Base-by-base conservation (phyloP, 2,329 filamentous ascomycete genomes). In the Colletotrichum viniferum region DNA sequence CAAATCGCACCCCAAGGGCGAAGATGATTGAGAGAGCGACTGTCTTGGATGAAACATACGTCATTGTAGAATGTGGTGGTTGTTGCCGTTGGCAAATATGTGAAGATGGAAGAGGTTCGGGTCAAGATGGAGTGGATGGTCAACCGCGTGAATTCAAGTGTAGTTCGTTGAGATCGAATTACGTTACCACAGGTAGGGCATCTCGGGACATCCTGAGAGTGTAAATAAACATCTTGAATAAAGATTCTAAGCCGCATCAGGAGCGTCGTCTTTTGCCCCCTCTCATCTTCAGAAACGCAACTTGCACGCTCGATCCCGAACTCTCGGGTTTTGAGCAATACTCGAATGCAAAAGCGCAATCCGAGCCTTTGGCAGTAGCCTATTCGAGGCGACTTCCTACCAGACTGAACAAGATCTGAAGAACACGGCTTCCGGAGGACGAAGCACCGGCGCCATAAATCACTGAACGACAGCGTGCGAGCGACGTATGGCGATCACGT, bases 21-120 rank as follows among this genome's bases (percentile, higher is more conserved):
- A 48, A 2, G 18, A n/a, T 21, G 18, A 21, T n/a, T 48, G 38
- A 48, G 18, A 12, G 38, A 18, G 18, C 5, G 1, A 48, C 18
- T 21, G 38, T n/a, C 38, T 48, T 7, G 18, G 38, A n/a, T 48
- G 2, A 0, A n/a, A 9, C 2, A 2, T 9, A 48, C 9, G 18
- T 0, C 18, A 21, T 0, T 12, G 1, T 7, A 1, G 38, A 18
- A 18, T n/a, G 0, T n/a, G 38, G 38, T 3, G 18, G 5, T 1
- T 48, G 5, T 7, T 48, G 3, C 0, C 38, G 10, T 48, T 43
- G 6, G 16, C 36, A 43, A n/a, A 18, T 18, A n/a, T 0, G 9
- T 48, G 18, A n/a, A 48, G 38, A 48, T 48, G 38, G 18, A 48
- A 1, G 38, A 2, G 18, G 3, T n/a, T 18, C 4, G 38, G 38